Conservation (phyloP, 2,329 filamentous ascomycete genomes). For the Tolypocladium ovalisporum region DNA sequence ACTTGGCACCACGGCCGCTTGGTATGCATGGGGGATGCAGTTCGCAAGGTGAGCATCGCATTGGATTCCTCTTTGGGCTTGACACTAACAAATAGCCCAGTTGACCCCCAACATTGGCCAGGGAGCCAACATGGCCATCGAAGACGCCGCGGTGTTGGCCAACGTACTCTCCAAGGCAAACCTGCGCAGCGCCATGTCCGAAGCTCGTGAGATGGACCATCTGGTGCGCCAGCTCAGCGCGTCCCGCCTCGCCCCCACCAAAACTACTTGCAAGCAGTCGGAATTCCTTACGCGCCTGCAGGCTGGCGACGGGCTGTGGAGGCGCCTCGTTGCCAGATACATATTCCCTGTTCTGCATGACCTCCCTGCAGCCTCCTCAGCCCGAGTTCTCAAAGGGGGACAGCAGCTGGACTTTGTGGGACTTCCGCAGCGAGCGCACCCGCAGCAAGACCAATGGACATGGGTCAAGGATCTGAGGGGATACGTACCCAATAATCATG, state of each 20-base stretch:
- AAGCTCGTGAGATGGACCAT: neutral
- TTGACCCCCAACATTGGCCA: slow-evolving; percentile 10
- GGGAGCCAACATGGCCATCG: slow-evolving; percentile 10
- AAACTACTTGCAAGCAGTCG: slow-evolving; percentile 3
- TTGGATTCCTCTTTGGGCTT: neutral
- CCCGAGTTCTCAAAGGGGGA: neutral
- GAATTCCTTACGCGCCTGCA: slow-evolving; percentile 8
- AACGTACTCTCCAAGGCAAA: slow-evolving; percentile 4
- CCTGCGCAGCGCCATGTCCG: neutral
- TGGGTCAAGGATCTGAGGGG: neutral
- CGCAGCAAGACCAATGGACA: neutral
- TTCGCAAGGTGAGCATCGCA: slow-evolving; percentile 18
- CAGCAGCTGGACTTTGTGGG: neutral
- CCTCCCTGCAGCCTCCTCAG: slow-evolving; percentile 5
- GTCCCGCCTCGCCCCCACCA: neutral
- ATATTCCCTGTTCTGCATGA: slow-evolving; percentile 5
- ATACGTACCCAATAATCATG: neutral
- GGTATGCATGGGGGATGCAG: slow-evolving; percentile 19
- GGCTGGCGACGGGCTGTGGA: slow-evolving; percentile 3
- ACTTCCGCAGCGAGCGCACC: neutral
- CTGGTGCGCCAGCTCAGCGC: slow-evolving; percentile 1
- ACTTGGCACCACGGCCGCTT: slow-evolving; percentile 20
- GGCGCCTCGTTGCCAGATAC: slow-evolving; percentile 3
- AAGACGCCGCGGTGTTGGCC: slow-evolving; percentile 7
- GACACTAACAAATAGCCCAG: neutral